Evolutionary conservation across 352 stramenopile genomes (phyloP), one percentile per base, ranked within the genome.

Genomic region (Phytophthora multivora): DNA sequence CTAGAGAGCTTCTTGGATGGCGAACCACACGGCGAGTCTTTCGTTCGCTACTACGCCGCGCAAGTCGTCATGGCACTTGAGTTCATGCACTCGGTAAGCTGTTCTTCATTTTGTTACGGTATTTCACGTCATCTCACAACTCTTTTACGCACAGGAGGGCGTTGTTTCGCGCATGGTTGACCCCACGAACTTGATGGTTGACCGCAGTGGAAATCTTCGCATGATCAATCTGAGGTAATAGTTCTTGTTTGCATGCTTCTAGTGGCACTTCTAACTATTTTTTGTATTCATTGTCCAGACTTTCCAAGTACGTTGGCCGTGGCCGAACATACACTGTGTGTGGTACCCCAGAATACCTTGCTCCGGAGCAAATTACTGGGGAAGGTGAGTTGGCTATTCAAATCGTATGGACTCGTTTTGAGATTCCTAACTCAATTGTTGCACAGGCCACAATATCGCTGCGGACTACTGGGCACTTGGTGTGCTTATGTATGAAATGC

Each of bases 381-480:
- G 83, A 96, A 78, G 86, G 85, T 91, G 39, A 15, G 42, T 13
- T n/a, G 12, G 8, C 45, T 16, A n/a, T 26, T 28, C 7, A 33
- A 1, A 33, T 33, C 9, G 28, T 1, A 33, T 33, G 8, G 3
- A 9, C 9, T 33, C 10, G 28, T 33, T 33, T n/a, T 13, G 13
- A 33, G 28, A 33, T 4, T 33, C 8, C 28, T 19, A 19, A 49
- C 31, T 57, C 46, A 51, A 1, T 46, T 8, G 3, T 46, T 41
- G 41, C 18, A 5, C 26, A 93, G 86, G 87, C 10, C 87, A 96
- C 69, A 91, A 91, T 53, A 89, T 94, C 10, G 80, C 77, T 38
- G 81, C 85, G 4, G 94, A 98, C 61, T 98, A 98, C 69, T 98
- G 94, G 94, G 86, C 92, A 10, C 80, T 98, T 30, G 94, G 94